Base-by-base conservation (phyloP, 1,284 basidiomycete species). In the Leccinum subspadiceum region DNA sequence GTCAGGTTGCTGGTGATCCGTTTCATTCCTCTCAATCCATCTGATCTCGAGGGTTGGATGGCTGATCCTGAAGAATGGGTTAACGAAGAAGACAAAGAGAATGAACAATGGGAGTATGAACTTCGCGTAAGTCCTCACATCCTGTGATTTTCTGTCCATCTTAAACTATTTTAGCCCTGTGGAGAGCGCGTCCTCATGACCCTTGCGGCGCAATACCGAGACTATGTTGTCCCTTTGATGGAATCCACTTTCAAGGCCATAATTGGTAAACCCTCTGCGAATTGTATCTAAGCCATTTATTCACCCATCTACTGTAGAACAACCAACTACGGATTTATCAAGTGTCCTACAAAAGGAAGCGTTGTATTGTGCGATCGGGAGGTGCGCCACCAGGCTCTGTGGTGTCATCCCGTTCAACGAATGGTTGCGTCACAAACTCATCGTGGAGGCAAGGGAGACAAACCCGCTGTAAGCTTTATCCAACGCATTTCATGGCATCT, bases 11-110 rank as follows among this genome's bases (percentile, higher is more conserved):
- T 96, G 5, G 82, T 96, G 24, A 89, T 89, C 37, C 84, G 89
- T 24, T 90, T 94, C 68, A 87, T 96, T 69, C 92, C 92, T 3
- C 78, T 96, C 35, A 91, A 89, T 58, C 81, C 89, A 1, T 76
- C 81, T 4, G 93, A 96, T 72, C 80, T 96, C 4, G 85, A 93
- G 64, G 81, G 78, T 3, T 92, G 94, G 87, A 82, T 89, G 76
- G 80, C 82, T 26, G 92, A 94, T 73, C 92, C 93, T 0, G 94
- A 96, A 75, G 92, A 94, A 68, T 96, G 93, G 92, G 83, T 94
- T 4, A 89, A 93, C 61, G 72, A 84, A 2, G 92, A 95, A 74
- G 90, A 92, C 62, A 90, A 88, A 64, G 94, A 93, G 65, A 90
- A 88, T 61, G 92, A 93, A 31, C 84, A 88, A 61, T 96, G 94